Conservation (phyloP, 208 protist genomes). For the Novymonas esmeraldas region DNA sequence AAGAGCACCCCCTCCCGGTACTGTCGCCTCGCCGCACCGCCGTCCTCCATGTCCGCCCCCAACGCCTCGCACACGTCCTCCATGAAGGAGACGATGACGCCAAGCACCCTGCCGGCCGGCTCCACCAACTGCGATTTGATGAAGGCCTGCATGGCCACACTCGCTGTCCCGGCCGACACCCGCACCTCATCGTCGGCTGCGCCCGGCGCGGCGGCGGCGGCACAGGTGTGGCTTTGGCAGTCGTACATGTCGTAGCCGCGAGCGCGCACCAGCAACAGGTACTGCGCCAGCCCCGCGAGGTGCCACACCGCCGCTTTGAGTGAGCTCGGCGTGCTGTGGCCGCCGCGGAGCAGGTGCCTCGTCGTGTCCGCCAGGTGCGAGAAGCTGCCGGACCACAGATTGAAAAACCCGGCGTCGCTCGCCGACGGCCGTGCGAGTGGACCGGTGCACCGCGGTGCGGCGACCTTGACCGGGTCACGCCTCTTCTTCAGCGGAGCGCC, state of each 20-base stretch:
- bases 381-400: conserved; percentile 52
- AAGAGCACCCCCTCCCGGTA: conserved; percentile 28
- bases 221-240: conserved; percentile 8
- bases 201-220: conserved; percentile 2
- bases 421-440: not conserved
- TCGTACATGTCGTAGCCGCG: conserved; percentile 33
- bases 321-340: conserved; percentile 38
- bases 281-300: conserved; percentile 52
- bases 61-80: conserved; percentile 28
- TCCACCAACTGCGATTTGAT: conserved; percentile 29
- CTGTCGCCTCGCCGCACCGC: conserved; percentile 22
- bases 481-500: conserved; percentile 8
- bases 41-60: conserved; percentile 29
- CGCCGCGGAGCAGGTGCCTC: conserved; percentile 43
- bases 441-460: not conserved
- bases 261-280: conserved; percentile 32
- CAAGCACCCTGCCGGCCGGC: conserved; percentile 24
- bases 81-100: conserved; percentile 33
- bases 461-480: not conserved
- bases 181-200: not conserved
- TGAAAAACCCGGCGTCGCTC: conserved; percentile 18
- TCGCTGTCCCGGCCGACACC: not conserved
- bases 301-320: conserved; percentile 54
- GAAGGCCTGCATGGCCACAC: conserved; percentile 19
- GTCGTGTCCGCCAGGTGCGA: conserved; percentile 43